Percentiles rank a stretch among this genome's conserved stretches.
These are phyloP conservation scores for Ceriops decandra DNA, from an alignment of 345 rosid genomes.

Conservation along the genomic window DNA sequence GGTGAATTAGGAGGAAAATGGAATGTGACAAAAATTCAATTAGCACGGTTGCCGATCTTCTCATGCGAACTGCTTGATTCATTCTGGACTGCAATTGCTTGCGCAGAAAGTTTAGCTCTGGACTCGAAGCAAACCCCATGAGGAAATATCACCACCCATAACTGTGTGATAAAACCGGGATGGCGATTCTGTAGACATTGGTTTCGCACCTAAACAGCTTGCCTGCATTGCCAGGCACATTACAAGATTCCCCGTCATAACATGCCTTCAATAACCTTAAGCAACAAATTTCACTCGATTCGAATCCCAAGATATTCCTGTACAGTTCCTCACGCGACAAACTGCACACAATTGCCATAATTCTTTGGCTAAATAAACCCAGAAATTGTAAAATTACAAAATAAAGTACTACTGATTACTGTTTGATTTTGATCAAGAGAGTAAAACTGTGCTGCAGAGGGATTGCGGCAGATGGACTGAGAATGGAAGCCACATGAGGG, in stretches of 20 bases:
- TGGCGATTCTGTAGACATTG: constrained; percentile 18
- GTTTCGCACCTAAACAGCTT: constrained; percentile 21
- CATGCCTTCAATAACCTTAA: neutral
- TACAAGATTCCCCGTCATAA: neutral
- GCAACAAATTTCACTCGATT: no score
- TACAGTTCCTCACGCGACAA: no score
- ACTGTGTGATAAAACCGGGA: constrained; percentile 22
- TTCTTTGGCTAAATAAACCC: no score
- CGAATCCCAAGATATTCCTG: no score
- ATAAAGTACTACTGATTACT: no score
- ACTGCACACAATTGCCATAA: no score
- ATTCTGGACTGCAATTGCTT: constrained; percentile 50
- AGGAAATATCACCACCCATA: constrained; percentile 25
- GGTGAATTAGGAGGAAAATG: neutral
- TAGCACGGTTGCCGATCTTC: constrained; percentile 40
- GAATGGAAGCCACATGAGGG: no score
- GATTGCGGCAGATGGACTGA: no score
- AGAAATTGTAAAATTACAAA: no score
- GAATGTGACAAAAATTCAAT: neutral
- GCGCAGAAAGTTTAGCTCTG: constrained; percentile 47
- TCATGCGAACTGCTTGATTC: constrained; percentile 32
- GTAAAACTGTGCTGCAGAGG: no score
- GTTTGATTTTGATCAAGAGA: no score
- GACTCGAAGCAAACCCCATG: constrained; percentile 28
- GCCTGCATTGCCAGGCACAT: constrained; percentile 21